Conservation (phyloP, 2,329 filamentous ascomycete species). For the Blastomyces percursus region DNA sequence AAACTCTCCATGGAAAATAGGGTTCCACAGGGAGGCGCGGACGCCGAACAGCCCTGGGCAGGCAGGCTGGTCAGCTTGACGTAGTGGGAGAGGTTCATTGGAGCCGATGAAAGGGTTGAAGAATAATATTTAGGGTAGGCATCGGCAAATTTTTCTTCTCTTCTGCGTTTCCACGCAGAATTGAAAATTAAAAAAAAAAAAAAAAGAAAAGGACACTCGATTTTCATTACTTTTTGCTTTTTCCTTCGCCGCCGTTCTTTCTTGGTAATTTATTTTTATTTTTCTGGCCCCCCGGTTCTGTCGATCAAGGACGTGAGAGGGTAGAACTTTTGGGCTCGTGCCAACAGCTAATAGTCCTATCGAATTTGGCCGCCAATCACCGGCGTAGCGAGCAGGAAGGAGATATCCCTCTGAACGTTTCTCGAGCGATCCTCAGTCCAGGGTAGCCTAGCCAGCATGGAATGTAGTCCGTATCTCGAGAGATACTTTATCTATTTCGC, state of each 20-base stretch:
- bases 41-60: constrained; percentile 1
- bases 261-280: background rate
- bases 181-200: background rate
- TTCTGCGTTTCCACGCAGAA: background rate
- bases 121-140: background rate
- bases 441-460: constrained; percentile 2
- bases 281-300: background rate
- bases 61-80: constrained; percentile 4
- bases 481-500: constrained; percentile 11
- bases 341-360: constrained; percentile 3
- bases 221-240: constrained; percentile 3
- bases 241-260: background rate
- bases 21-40: constrained; percentile 6
- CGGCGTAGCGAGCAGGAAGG: background rate
- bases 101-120: background rate
- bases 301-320: background rate
- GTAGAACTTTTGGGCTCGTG: background rate
- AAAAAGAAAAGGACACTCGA: background rate
- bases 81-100: background rate
- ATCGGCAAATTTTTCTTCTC: constrained; percentile 4
- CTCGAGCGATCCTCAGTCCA: background rate
- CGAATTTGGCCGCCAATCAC: background rate
- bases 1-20: background rate
- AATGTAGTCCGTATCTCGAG: constrained; percentile 4
- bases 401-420: background rate